Evolutionary conservation across 495 filamentous ascomycete species (phyloP), one percentile per base, ranked within the genome.

Genomic region (Lichenothelia convexa): DNA sequence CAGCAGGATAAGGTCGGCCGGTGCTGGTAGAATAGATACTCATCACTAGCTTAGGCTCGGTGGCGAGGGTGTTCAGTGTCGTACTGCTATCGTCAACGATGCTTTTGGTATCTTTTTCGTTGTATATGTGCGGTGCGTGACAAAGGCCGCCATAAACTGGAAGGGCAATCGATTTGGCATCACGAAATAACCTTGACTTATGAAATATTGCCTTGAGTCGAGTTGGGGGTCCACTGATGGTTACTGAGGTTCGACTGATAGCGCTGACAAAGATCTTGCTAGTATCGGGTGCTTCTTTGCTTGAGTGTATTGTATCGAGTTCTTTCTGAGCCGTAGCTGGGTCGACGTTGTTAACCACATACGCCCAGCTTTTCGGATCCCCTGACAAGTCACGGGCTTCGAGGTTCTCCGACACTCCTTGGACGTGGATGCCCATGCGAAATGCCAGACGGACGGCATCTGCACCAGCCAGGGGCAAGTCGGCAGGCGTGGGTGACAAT

Each of bases 81-180:
- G n/a, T n/a, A 4, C 18, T 5, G 18, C 20, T 34, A n/a, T n/a
- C 19, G n/a, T 50, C 32, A 24, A 57, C 39, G 15, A 62, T 44
- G 17, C 6, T 19, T 6, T 42, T 7, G 2, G 57, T 43, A 44
- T 63, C 38, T 1, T 46, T 23, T 24, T 41, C 17, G 7, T 23
- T 45, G 41, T 62, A 65, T 13, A 67, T 35, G 45, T 67, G 57
- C 0, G 41, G 22, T n/a, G 57, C 62, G 41, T 64, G 61, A 36
- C 60, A 63, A 2, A 61, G 38, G 20, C 59, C 61, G 2, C 44
- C 54, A 35, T 48, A 58, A 2, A 58, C 48, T 15, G 57, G 57
- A 18, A 60, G 31, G 8, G 54, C 34, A 9, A 56, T 13, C 33
- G 31, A 40, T 30, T 55, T 60, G 18, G 43, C 47, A 26, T 52